Evolutionary conservation across 2,329 filamentous ascomycete genomes (phyloP), one percentile per base, ranked within the genome.

Genomic region (Fusarium euwallaceae): DNA sequence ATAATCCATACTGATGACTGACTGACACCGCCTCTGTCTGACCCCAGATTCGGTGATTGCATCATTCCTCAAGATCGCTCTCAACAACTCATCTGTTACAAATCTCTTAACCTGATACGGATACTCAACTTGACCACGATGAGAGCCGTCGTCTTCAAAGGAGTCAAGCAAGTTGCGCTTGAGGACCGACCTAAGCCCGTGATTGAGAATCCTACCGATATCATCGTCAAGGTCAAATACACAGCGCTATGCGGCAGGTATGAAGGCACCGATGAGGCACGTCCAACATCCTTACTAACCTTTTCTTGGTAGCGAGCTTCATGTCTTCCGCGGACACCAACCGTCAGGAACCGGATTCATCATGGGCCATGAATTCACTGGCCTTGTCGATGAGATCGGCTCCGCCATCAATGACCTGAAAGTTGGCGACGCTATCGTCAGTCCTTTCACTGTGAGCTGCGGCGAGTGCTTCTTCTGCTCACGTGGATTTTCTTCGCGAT

Each of bases 321-420:
- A 97, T 82, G 91, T 93, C 63, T 97, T 92, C 82, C 92, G 94
- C 36, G 94, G 95, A n/a, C 91, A 94, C 76, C 90, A 96, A 80
- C 88, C 90, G n/a, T 92, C 90, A 6, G 86, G 83, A 0, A 89
- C 92, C 0, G 88, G 86, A 29, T 89, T 89, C 76, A 87, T 89
- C 60, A 90, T 90, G 92, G 93, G 94, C 66, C 94, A 97, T 80
- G 95, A 97, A 79, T 96, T 97, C 79, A 94, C 93, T 1, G 95
- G 95, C 3, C 87, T 87, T n/a, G 89, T 97, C 6, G 87, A 90
- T 36, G 90, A 93, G 70, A 84, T 88, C 32, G 95, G 94, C 0
- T 84, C 87, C 12, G 87, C 84, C 1, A 92, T 76, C 1, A 27
- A 36, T 0, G 32, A 10, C 8, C 29, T 77, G 0, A 43, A 64